Conservation (phyloP, 805 yeast species). For the Suhomyces xylopsoci region DNA sequence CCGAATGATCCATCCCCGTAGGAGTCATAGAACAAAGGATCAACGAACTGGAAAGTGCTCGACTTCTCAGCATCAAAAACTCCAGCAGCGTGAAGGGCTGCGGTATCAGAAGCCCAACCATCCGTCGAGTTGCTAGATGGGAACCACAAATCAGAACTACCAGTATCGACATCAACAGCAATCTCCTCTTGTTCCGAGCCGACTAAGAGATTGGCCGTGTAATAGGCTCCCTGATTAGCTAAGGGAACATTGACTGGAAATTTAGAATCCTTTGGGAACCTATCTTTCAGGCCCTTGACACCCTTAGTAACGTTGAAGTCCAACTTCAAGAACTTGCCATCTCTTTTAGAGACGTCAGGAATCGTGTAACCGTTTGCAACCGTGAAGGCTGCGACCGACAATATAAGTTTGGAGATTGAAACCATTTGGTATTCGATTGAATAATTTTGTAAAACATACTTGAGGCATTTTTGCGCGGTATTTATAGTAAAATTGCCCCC, state of each 20-base stretch:
- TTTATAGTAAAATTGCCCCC: neutral
- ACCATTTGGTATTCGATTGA: neutral
- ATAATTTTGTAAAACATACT: neutral
- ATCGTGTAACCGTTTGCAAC: neutral
- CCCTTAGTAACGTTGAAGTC: neutral
- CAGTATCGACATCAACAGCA: neutral
- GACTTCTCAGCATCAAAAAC: slow-evolving; percentile 45
- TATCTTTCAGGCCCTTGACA: neutral
- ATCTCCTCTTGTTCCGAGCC: neutral
- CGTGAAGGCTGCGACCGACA: neutral
- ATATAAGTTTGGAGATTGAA: neutral
- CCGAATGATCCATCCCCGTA: slow-evolving; percentile 52
- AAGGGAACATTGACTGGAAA: neutral
- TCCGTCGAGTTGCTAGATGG: neutral
- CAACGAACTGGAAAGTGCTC: slow-evolving; percentile 36
- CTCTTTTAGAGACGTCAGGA: neutral
- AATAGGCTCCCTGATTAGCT: neutral
- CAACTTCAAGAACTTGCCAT: neutral
- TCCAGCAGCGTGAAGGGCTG: neutral
- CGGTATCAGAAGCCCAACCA: neutral
- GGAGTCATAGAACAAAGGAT: slow-evolving; percentile 42
- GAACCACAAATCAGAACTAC: neutral
- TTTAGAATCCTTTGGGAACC: neutral
- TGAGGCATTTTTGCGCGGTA: neutral
- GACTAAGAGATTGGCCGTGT: neutral